A percentile compares a stretch with the other conserved stretches of the same genome.
These are phyloP conservation scores for Shiraia sp. DNA, from an alignment of 2,329 filamentous ascomycete species.

Conservation along the genomic window DNA sequence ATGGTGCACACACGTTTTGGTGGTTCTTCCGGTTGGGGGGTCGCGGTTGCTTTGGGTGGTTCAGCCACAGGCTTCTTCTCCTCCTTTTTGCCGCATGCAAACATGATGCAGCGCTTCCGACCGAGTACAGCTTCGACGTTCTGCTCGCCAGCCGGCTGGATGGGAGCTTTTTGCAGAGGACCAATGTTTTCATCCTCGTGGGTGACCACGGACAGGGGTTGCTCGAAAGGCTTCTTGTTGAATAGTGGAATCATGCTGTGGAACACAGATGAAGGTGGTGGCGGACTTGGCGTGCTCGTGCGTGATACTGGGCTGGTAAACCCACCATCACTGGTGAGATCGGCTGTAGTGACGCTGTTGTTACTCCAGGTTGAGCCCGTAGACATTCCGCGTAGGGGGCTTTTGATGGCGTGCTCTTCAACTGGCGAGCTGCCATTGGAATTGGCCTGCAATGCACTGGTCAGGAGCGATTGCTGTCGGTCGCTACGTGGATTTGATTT, in stretches of 20 bases:
- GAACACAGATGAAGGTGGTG: conserved; percentile 63
- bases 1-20: conserved; percentile 64
- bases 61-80: conserved; percentile 45
- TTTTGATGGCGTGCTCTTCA: conserved; percentile 48
- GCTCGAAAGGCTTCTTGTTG: conserved; percentile 44
- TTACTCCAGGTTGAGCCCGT: conserved; percentile 76
- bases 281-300: conserved; percentile 85
- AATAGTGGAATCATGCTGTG: conserved; percentile 42
- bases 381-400: conserved; percentile 49
- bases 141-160: conserved; percentile 53
- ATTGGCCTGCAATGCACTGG: conserved; percentile 70
- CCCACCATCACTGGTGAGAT: conserved; percentile 92
- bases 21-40: conserved; percentile 33
- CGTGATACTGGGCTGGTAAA: conserved; percentile 82
- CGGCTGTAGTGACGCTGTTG: conserved; percentile 80
- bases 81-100: conserved; percentile 71
- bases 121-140: conserved; percentile 66
- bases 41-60: conserved; percentile 22
- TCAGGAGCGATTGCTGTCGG: conserved; percentile 80
- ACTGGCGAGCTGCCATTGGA: conserved; percentile 45
- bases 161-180: conserved; percentile 26
- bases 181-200: conserved; percentile 41
- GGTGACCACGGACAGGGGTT: conserved; percentile 42
- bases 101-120: conserved; percentile 89
- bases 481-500: conserved; percentile 55